These are phyloP conservation scores for Acacia melanoxylon DNA, from an alignment of 306 rosid species.

Conservation along the genomic window DNA sequence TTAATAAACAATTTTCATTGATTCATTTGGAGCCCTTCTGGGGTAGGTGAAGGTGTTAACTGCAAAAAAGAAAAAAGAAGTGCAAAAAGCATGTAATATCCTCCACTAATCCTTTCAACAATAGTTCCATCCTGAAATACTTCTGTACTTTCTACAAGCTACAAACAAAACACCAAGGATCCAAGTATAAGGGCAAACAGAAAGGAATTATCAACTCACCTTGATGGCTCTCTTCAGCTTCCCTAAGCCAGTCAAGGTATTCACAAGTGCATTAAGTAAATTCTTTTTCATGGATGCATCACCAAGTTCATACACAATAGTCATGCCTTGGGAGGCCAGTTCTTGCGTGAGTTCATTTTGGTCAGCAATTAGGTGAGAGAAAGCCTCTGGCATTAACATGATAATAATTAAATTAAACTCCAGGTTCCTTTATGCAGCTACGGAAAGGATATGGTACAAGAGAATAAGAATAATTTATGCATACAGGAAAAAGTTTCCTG, in stretches of 20 bases:
- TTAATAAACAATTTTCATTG: constrained; percentile 1
- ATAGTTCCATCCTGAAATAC: constrained; percentile 92
- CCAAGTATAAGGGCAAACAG: background rate
- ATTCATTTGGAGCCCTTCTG: background rate
- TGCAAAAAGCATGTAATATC: constrained; percentile 36
- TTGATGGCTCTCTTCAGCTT: constrained; percentile 91
- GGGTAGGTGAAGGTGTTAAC: constrained; percentile 2
- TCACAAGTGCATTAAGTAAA: constrained; percentile 87
- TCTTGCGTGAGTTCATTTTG: constrained; percentile 96
- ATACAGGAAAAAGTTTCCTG: background rate
- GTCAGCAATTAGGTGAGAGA: constrained; percentile 86
- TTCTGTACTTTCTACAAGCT: constrained; percentile 92
- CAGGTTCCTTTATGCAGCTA: constrained; percentile 14
- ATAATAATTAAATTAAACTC: constrained; percentile 26
- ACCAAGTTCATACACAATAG: constrained; percentile 95
- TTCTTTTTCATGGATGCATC: constrained; percentile 78
- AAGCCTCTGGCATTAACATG: constrained; percentile 79
- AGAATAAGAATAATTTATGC: background rate
- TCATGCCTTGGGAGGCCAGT: constrained; percentile 98
- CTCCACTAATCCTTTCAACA: constrained; percentile 75
- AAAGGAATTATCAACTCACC: constrained; percentile 50
- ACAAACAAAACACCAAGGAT: constrained; percentile 28
- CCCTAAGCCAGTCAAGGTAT: constrained; percentile 81
- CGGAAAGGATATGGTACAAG: constrained; percentile 4
- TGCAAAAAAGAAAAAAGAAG: constrained; percentile 1